Percentiles rank a stretch among this genome's conserved stretches.
Conservation (phyloP, 495 filamentous ascomycete genomes). For the Staphylotrichum longicolle region DNA sequence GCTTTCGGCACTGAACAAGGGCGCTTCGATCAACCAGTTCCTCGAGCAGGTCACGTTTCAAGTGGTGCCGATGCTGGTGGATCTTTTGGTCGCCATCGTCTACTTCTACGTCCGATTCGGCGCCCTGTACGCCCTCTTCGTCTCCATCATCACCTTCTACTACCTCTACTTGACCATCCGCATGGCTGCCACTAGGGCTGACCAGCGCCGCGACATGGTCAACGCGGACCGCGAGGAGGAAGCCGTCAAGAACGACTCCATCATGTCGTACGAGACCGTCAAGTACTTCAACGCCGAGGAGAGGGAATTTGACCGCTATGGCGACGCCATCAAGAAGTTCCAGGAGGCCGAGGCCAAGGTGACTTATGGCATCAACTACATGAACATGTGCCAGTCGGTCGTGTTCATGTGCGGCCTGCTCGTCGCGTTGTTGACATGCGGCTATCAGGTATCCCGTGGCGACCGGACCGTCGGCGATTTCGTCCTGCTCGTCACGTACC, state of each 20-base stretch:
- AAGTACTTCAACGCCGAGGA: conserved; percentile 98
- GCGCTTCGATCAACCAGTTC: conserved; percentile 93
- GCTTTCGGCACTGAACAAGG: conserved; percentile 90
- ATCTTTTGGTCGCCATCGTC: conserved; percentile 80
- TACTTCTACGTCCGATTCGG: conserved; percentile 82
- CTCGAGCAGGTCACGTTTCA: conserved; percentile 94
- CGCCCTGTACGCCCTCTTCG: conserved; percentile 87
- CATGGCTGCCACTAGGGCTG: conserved; percentile 89
- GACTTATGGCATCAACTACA: conserved; percentile 78
- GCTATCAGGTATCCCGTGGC: conserved; percentile 79
- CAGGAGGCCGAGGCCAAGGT: conserved; percentile 88
- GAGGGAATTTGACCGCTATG: conserved; percentile 87
- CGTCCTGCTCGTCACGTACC: conserved; percentile 78
- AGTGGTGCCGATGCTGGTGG: conserved; percentile 90
- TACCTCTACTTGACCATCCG: conserved; percentile 95
- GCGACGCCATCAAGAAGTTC: conserved; percentile 73
- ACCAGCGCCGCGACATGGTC: conserved; percentile 87
- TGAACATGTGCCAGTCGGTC: conserved; percentile 92
- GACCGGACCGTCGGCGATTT: conserved; percentile 74
- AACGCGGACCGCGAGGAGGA: conserved; percentile 93
- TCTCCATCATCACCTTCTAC: conserved; percentile 87
- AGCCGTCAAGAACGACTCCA: conserved; percentile 97
- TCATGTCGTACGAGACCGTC: conserved; percentile 96
- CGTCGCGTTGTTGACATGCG: conserved; percentile 63
- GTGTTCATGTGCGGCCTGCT: conserved; percentile 91